These are phyloP conservation scores for Brassica nigra DNA, from an alignment of 345 rosid species.

Conservation along the genomic window DNA sequence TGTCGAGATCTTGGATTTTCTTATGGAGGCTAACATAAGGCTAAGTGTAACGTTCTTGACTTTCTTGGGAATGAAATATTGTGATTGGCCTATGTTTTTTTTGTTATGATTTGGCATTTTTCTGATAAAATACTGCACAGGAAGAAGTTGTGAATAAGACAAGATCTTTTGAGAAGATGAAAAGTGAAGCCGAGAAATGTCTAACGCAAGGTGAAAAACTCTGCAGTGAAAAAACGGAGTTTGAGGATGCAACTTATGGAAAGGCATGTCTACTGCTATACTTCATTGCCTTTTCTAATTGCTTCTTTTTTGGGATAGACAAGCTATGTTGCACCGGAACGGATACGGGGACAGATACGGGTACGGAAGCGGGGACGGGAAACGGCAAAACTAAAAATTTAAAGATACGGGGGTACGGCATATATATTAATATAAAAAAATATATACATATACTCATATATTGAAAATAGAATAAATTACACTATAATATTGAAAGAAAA, in stretches of 20 bases:
- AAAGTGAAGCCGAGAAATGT: slow-evolving; percentile 81
- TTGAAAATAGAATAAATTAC: too few relatives aligned
- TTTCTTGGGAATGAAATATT: neutral
- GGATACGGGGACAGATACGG: too few relatives aligned
- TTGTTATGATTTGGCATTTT: neutral
- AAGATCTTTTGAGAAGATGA: slow-evolving; percentile 52
- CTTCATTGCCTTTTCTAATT: neutral
- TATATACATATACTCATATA: too few relatives aligned
- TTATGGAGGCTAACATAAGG: slow-evolving; percentile 77
- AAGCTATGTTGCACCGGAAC: too few relatives aligned
- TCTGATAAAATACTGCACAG: slow-evolving; percentile 29
- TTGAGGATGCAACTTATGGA: slow-evolving; percentile 72
- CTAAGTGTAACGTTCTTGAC: slow-evolving; percentile 59
- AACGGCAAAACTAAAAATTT: too few relatives aligned
- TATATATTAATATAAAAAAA: too few relatives aligned
- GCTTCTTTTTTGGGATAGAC: neutral
- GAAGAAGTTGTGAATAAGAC: slow-evolving; percentile 74
- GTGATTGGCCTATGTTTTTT: neutral
- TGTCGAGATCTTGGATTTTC: slow-evolving; percentile 71
- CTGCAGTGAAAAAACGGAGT: slow-evolving; percentile 61
- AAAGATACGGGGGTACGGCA: too few relatives aligned
- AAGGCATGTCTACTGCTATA: slow-evolving; percentile 47
- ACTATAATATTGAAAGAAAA: too few relatives aligned
- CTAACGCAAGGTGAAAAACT: slow-evolving; percentile 60
- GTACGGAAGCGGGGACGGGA: too few relatives aligned